Conservation (phyloP, 2,329 filamentous ascomycete genomes). For the Periconia macrospinosa region DNA sequence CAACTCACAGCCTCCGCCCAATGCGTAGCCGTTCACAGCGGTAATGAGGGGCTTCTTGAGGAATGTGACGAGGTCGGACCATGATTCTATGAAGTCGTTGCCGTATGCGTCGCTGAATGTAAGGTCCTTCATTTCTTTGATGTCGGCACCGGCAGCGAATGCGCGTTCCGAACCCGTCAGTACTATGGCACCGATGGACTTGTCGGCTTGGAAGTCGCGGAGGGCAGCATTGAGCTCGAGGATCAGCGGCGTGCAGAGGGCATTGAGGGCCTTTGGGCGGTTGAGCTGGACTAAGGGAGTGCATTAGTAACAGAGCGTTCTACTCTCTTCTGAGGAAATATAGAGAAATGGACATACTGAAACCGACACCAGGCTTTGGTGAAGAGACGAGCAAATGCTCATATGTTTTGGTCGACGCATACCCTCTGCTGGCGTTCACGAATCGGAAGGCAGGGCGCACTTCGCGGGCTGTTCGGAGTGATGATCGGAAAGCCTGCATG, state of each 20-base stretch:
- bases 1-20: slow-evolving; percentile 94
- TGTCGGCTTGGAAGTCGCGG: slow-evolving; percentile 36
- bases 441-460: slow-evolving; percentile 59
- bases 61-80: slow-evolving; percentile 81
- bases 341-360: slow-evolving; percentile 61
- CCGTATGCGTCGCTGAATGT: slow-evolving; percentile 88
- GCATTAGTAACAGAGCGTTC: slow-evolving; percentile 7
- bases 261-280: slow-evolving; percentile 94
- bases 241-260: slow-evolving; percentile 88
- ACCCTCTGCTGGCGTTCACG: slow-evolving; percentile 44
- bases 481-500: slow-evolving; percentile 57
- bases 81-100: slow-evolving; percentile 89
- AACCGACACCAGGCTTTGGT: slow-evolving; percentile 84
- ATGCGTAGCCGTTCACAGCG: slow-evolving; percentile 90
- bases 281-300: slow-evolving; percentile 75
- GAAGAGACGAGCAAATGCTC: slow-evolving; percentile 81
- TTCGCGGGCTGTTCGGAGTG: slow-evolving; percentile 65
- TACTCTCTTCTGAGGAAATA: neutral
- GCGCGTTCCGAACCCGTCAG: slow-evolving; percentile 87
- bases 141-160: slow-evolving; percentile 82
- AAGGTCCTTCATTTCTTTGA: slow-evolving; percentile 97
- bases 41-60: slow-evolving; percentile 94
- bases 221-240: slow-evolving; percentile 65
- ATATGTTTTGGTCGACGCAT: slow-evolving; percentile 59
- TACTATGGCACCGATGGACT: slow-evolving; percentile 50